Evolutionary conservation across 2,329 filamentous ascomycete genomes (phyloP), one percentile per base, ranked within the genome.

Genomic region (Ciborinia camelliae): DNA sequence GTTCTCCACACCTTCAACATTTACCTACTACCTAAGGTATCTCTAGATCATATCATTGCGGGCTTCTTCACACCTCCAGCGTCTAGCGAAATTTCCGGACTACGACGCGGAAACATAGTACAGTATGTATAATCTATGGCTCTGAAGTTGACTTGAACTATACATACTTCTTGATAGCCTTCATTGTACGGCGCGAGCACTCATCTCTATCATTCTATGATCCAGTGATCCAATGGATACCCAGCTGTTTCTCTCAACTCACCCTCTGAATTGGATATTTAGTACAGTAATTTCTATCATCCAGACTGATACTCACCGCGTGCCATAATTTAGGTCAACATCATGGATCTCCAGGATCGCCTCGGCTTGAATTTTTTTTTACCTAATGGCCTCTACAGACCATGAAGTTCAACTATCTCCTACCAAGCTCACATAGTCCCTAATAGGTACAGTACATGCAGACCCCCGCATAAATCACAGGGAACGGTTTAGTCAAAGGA

Each of bases 401-500:
- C 53, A 47, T 57, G 61, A 48, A 63, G 41, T 35, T 63, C 32
- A 45, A 43, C 50, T 55, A 45, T 47, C 39, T 26, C 37, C 39
- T 30, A 43, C 39, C 18, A 55, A 37, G n/a, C 50, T 62, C 28
- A 20, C 30, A 41, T 18, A 37, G 41, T 62, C 59, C 43, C 20
- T 43, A 62, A 32, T 41, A 54, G 37, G 59, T 41, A 43, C 35
- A 43, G 37, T 53, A 50, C 47, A 62, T 53, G 20, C 28, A 53
- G 50, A 43, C 52, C 43, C 61, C 62, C 23, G 62, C 62, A 50
- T 35, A 35, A 41, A 20, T 50, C 43, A 48, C 52, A 47, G 20
- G 20, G 37, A 48, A 39, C 28, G 20, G 32, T 58, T 37, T 63
- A 58, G 61, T 58, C 23, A 9, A 41, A 39, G 39, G 41, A 55